These are phyloP conservation scores for Chimonanthus praecox DNA, from an alignment of 164 flowering plant genomes.

Conservation along the genomic window DNA sequence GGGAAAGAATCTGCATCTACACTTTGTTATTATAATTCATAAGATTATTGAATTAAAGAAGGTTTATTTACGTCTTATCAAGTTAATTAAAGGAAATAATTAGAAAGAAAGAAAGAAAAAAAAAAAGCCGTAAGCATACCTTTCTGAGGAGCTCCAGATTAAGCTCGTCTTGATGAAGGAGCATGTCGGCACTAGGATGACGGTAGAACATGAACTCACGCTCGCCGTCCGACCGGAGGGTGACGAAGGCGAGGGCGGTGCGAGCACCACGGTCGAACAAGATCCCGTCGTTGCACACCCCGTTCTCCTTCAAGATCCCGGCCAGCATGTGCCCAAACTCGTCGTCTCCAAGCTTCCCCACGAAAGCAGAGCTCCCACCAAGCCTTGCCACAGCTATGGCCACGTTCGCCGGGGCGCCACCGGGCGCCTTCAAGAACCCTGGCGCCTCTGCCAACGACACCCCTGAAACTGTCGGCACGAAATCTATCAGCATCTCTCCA, in stretches of 20 bases:
- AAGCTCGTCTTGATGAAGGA: constrained; percentile 23
- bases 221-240: constrained; percentile 70
- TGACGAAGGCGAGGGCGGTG: constrained; percentile 86
- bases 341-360: constrained; percentile 90
- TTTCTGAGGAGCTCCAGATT: constrained; percentile 60
- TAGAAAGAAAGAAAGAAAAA: no score
- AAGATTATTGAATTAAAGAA: no score
- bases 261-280: constrained; percentile 61
- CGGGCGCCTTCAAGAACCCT: constrained; percentile 83
- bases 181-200: constrained; percentile 35
- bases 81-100: no score
- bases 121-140: constrained; percentile 24
- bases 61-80: no score
- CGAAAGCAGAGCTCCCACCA: constrained; percentile 76
- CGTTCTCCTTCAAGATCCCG: constrained; percentile 58
- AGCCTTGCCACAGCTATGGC: constrained; percentile 78
- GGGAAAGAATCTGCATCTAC: no score
- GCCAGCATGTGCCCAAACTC: constrained; percentile 92
- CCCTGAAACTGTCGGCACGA: constrained; percentile 87
- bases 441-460: constrained; percentile 88
- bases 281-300: constrained; percentile 53
- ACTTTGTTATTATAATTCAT: no score
- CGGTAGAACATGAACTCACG: constrained; percentile 37
- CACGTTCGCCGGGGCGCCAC: constrained; percentile 96
- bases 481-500: constrained; percentile 95